Base-by-base conservation (phyloP, 2,329 filamentous ascomycete species). In the Monosporascus sp. region DNA sequence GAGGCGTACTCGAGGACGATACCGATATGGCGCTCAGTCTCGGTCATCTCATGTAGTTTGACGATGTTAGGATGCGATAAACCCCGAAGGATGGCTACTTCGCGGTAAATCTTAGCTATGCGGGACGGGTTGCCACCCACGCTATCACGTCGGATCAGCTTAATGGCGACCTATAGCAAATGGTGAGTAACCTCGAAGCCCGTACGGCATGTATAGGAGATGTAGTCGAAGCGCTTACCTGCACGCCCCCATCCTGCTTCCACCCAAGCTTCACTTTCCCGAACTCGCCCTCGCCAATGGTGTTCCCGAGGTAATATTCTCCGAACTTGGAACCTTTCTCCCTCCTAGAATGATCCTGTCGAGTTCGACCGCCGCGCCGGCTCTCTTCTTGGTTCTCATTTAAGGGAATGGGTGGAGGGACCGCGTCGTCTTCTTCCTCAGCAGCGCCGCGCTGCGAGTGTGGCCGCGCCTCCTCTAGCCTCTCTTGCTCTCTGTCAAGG, bases 1-100 rank as follows among this genome's bases (percentile, higher is more conserved):
- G 94, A 99, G 5, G 94, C 94, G 68, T 99, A 99, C 72, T 99
- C 94, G 63, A 99, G 82, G 62, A 99, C 96, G 65, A 99, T 97
- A 60, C 94, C 94, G 70, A 97, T 99, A 64, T 97, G 91, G 59
- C 90, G 84, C 66, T 97, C 92, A 0, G 94, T 97, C 72, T 97
- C 93, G 31, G 97, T 92, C 89, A 99, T 97, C 73, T 99, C 95
- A 72, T 97, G 93, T 49, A 99, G 77, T 56, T 89, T 87, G 50
- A 99, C 94, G 68, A 99, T 99, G 69, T 99, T 99, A 20, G 93
- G 92, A 70, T 99, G 94, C 41, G 92, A 89, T 45, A 95, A 85
- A 62, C 87, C 90, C 55, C 84, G 83, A 48, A 99, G 77, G 63
- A 99, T 99, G 44, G 89, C 83, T 56, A 99, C 96, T 72, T 99